Percentiles rank a stretch among this genome's conserved stretches.
Evolutionary conservation across 2,329 filamentous ascomycete genomes (phyloP).

Genomic region (Talaromyces sp.): DNA sequence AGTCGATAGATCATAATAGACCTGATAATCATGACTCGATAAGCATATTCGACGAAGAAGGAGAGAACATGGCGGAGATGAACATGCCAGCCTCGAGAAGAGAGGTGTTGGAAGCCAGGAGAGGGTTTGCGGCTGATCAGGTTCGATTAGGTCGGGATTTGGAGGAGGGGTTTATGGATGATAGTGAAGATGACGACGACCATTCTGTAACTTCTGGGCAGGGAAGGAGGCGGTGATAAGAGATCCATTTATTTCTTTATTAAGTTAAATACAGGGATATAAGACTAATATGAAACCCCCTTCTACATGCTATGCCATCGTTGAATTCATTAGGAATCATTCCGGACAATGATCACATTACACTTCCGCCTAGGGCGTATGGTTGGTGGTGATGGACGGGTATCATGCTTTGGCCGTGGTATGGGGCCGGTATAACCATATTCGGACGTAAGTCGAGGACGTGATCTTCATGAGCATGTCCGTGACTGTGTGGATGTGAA

Average conservation of each 20-base stretch:
- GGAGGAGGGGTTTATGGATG: slow-evolving; percentile 71
- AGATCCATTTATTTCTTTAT: neutral
- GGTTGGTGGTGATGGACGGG: slow-evolving; percentile 9
- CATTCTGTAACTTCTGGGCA: neutral
- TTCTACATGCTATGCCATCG: neutral
- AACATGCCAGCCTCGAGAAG: slow-evolving; percentile 51
- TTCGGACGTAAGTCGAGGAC: neutral
- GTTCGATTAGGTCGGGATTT: slow-evolving; percentile 73
- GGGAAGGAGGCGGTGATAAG: neutral
- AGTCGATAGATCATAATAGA: neutral
- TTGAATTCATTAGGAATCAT: neutral
- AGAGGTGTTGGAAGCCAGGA: slow-evolving; percentile 44
- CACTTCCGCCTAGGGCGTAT: neutral
- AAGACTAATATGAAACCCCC: neutral
- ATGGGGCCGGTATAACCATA: neutral
- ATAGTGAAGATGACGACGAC: slow-evolving; percentile 62
- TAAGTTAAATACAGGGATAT: neutral
- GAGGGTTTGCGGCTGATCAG: slow-evolving; percentile 38
- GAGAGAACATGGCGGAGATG: slow-evolving; percentile 48
- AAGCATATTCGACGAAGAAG: slow-evolving; percentile 66
- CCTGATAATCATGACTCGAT: slow-evolving; percentile 47
- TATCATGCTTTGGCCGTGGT: neutral
- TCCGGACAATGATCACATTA: neutral
- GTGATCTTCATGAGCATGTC: neutral
- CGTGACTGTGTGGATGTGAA: neutral